phyloP scores from a whole-genome alignment of 1,284 basidiomycete species.

The Puccinia sorghi region DNA sequence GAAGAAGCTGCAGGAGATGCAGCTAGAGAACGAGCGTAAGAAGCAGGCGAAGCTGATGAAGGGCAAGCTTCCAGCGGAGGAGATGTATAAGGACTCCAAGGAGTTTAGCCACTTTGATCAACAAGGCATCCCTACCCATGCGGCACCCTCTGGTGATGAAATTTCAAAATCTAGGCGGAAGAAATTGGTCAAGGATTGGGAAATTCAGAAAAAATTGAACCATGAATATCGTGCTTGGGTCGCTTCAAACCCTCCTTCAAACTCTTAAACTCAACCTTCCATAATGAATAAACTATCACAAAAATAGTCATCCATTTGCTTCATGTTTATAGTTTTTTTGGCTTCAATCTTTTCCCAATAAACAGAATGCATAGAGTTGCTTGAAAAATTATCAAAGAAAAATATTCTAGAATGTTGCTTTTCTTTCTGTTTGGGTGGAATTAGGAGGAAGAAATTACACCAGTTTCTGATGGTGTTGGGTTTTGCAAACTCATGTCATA shows the following conservation, averaged over 20 bases:
- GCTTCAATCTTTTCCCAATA: too few species aligned
- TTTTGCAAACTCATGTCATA: too few species aligned
- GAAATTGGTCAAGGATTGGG: conserved; percentile 76
- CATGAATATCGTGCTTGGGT: background rate
- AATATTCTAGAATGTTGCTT: too few species aligned
- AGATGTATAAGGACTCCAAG: conserved; percentile 71
- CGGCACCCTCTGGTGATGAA: conserved; percentile 79
- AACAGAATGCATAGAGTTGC: too few species aligned
- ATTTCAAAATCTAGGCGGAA: conserved; percentile 80
- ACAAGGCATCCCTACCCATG: conserved; percentile 72
- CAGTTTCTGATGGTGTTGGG: too few species aligned
- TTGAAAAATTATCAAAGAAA: too few species aligned
- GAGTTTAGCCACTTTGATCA: conserved; percentile 79
- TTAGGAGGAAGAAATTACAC: too few species aligned
- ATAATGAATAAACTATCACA: too few species aligned
- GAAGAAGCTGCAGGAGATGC: conserved; percentile 74
- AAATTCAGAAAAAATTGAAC: conserved; percentile 68
- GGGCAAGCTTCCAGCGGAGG: conserved; percentile 72
- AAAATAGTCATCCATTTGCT: too few species aligned
- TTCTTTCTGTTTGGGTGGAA: too few species aligned
- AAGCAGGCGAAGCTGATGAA: conserved; percentile 76
- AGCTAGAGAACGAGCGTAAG: conserved; percentile 73
- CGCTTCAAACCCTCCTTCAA: background rate
- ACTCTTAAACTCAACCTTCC: background rate
- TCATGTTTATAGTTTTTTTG: too few species aligned